A percentile compares a stretch with the other conserved stretches of the same genome.
Evolutionary conservation across 2,329 filamentous ascomycete species (phyloP).

Genomic region (Penicillium nordicum): DNA sequence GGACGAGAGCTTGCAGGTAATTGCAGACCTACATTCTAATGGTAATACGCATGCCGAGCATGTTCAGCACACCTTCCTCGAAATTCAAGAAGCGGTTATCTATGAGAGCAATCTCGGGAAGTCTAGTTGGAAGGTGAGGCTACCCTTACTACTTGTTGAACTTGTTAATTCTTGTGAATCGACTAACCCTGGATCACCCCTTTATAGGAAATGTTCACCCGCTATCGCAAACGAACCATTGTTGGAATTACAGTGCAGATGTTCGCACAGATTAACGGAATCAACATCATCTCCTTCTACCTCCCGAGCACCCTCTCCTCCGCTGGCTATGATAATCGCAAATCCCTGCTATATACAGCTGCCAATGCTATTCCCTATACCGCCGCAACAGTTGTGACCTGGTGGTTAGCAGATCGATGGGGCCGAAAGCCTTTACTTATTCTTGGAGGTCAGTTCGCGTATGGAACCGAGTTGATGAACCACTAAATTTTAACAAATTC

Average conservation of each 20-base stretch:
- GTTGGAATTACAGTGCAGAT: conserved; percentile 43
- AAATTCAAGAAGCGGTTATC: conserved; percentile 39
- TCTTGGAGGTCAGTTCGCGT: conserved; percentile 14
- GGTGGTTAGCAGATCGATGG: conserved; percentile 43
- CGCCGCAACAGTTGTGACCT: conserved; percentile 39
- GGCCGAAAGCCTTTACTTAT: conserved; percentile 38
- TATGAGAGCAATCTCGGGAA: conserved; percentile 38
- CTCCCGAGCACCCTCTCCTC: conserved; percentile 36
- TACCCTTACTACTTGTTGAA: background rate
- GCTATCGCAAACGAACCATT: conserved; percentile 43
- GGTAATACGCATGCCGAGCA: conserved; percentile 35
- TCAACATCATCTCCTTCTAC: conserved; percentile 46
- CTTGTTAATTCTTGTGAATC: background rate
- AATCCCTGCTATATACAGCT: conserved; percentile 41
- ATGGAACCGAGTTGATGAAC: background rate
- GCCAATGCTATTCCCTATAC: conserved; percentile 42
- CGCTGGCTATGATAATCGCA: conserved; percentile 37
- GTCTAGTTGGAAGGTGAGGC: conserved; percentile 30
- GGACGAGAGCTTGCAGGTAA: conserved; percentile 39
- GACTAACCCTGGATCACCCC: background rate
- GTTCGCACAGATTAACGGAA: conserved; percentile 43
- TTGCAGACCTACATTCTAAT: conserved; percentile 41
- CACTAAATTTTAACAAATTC: background rate
- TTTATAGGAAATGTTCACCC: conserved; percentile 43
- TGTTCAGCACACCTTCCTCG: conserved; percentile 37